Conservation (phyloP, 495 filamentous ascomycete genomes). For the Annulohypoxylon maeteangense region DNA sequence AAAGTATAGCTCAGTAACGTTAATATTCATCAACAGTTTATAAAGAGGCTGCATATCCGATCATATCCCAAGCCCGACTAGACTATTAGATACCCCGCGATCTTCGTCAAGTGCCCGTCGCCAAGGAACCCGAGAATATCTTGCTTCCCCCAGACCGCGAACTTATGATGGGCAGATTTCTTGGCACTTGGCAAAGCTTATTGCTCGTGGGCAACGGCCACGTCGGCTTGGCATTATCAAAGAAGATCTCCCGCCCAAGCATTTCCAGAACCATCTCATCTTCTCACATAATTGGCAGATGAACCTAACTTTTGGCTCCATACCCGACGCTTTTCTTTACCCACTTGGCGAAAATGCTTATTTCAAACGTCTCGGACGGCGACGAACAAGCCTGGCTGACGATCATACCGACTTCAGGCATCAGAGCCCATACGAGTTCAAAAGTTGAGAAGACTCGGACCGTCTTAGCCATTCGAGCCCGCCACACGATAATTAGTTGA, state of each 20-base stretch:
- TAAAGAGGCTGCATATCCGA: slow-evolving; percentile 1
- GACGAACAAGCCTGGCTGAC: not conserved
- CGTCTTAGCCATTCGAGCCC: not conserved
- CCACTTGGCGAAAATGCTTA: slow-evolving; percentile 27
- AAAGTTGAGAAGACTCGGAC: not conserved
- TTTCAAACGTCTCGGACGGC: slow-evolving; percentile 4
- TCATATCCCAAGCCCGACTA: slow-evolving; percentile 25
- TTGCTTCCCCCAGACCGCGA: slow-evolving; percentile 32
- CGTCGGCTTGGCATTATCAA: slow-evolving; percentile 43
- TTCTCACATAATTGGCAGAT: slow-evolving; percentile 14
- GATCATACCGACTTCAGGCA: not conserved
- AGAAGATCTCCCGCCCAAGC: slow-evolving; percentile 26
- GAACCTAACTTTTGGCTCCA: slow-evolving; percentile 7
- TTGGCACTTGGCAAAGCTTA: slow-evolving; percentile 50
- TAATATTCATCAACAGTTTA: not conserved
- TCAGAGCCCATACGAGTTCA: not conserved
- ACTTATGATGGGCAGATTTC: slow-evolving; percentile 25
- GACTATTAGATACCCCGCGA: slow-evolving; percentile 32
- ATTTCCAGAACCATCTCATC: not conserved
- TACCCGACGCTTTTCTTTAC: slow-evolving; percentile 9
- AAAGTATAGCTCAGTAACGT: not conserved
- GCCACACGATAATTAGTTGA: not conserved
- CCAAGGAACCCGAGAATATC: slow-evolving; percentile 36
- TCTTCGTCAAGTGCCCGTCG: slow-evolving; percentile 28
- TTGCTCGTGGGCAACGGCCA: slow-evolving; percentile 42